Percentiles rank a stretch among this genome's conserved stretches.
Evolutionary conservation across 1,284 basidiomycete species (phyloP).

Genomic region (Thelephora terrestris): DNA sequence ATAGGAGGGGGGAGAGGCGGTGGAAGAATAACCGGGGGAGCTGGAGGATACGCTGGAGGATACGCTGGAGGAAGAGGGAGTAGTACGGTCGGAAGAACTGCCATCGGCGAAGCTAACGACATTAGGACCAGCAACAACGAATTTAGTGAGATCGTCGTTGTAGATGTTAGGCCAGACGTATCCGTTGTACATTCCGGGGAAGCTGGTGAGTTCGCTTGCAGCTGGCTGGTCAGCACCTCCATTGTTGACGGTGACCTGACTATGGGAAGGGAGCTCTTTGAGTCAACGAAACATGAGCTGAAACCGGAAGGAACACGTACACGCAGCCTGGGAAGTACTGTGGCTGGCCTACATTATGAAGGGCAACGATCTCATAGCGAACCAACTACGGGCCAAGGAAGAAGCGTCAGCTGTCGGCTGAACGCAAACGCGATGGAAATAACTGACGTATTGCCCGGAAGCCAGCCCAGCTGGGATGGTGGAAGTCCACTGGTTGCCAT

Average conservation of each 20-base stretch:
- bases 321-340: conserved; percentile 24
- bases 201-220: conserved; percentile 13
- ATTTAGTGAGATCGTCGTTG: conserved; percentile 17
- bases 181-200: conserved; percentile 19
- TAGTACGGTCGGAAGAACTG: neutral
- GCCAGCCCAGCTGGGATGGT: conserved; percentile 26
- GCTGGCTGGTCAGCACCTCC: conserved; percentile 23
- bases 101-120: conserved; percentile 13
- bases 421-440: neutral
- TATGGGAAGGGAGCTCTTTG: conserved; percentile 14
- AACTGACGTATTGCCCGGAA: conserved; percentile 27
- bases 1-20: neutral
- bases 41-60: conserved; percentile 4
- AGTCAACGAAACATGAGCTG: conserved; percentile 5
- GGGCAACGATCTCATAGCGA: conserved; percentile 16
- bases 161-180: conserved; percentile 21
- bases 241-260: conserved; percentile 27
- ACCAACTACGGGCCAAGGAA: neutral
- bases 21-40: too few relatives aligned
- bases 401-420: neutral
- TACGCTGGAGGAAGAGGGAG: conserved; percentile 8
- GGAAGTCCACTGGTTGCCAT: conserved; percentile 19
- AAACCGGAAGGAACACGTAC: conserved; percentile 13
- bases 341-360: conserved; percentile 20
- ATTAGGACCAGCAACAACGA: conserved; percentile 20